Conservation (phyloP, 306 rosid genomes). For the Sophora flavescens region DNA sequence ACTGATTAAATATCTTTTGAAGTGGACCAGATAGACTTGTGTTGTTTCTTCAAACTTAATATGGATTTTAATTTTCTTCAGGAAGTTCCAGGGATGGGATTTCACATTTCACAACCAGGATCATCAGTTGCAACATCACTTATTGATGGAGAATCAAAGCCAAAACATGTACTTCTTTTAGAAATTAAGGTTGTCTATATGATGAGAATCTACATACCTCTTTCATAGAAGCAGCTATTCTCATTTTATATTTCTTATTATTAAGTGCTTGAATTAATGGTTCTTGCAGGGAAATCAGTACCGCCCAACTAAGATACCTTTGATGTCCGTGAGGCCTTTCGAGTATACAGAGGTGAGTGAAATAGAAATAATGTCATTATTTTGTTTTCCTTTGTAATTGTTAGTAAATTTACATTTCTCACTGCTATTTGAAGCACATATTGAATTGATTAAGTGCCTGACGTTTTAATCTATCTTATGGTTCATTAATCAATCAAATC, state of each 20-base stretch:
- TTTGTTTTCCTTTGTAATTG: conserved; percentile 17
- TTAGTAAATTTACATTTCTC: conserved; percentile 28
- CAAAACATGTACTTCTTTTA: conserved; percentile 91
- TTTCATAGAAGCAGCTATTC: conserved; percentile 37
- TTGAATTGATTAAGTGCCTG: conserved; percentile 4
- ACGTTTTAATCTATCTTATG: conserved; percentile 38
- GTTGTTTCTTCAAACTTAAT: conserved; percentile 27
- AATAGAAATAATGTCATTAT: conserved; percentile 35
- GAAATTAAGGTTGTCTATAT: conserved; percentile 86
- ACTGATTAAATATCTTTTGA: conserved; percentile 5
- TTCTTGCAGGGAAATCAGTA: conserved; percentile 85
- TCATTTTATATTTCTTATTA: conserved; percentile 10
- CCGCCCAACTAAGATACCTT: conserved; percentile 97
- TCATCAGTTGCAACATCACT: conserved; percentile 99
- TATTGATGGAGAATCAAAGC: conserved; percentile 98
- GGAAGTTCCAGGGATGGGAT: conserved; percentile 99
- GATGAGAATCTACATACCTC: conserved; percentile 30
- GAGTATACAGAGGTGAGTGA: conserved; percentile 87
- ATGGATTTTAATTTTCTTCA: conserved; percentile 53
- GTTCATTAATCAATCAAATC: conserved; percentile 46
- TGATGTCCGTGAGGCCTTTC: conserved; percentile 92
- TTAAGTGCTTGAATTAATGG: conserved; percentile 41
- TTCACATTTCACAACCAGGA: conserved; percentile 99
- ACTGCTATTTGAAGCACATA: conserved; percentile 21
- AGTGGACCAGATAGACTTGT: not conserved